Conservation (phyloP, 495 filamentous ascomycete species). For the Penicillium pulvis region DNA sequence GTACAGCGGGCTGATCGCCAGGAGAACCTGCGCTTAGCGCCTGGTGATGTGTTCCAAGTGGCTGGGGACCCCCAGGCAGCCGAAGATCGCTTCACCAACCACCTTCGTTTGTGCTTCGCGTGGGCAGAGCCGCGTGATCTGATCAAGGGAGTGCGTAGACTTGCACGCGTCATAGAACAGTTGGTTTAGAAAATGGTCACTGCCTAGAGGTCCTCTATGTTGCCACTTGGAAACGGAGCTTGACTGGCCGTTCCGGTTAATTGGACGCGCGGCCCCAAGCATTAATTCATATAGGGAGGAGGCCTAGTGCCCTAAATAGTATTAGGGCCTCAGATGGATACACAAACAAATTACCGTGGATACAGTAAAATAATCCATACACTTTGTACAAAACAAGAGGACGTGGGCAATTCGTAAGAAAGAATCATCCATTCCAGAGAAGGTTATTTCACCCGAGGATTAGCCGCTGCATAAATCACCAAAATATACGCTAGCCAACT, state of each 20-base stretch:
- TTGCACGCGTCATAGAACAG: conserved; percentile 45
- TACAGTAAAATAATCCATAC: neutral
- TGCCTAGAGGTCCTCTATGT: neutral
- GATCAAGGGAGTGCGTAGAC: conserved; percentile 65
- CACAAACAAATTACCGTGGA: neutral
- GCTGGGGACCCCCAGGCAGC: conserved; percentile 48
- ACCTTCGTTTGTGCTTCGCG: conserved; percentile 70
- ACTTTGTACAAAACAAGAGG: neutral
- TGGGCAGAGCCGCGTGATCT: conserved; percentile 72
- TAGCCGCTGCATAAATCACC: too few species aligned
- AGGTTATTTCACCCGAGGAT: too few species aligned
- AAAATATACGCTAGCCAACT: too few species aligned
- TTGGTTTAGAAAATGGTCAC: conserved; percentile 5
- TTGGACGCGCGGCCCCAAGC: conserved; percentile 17
- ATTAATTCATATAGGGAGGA: neutral
- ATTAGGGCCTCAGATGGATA: neutral
- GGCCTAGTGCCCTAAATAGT: neutral
- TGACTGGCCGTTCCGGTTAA: conserved; percentile 15
- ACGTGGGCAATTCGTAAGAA: neutral
- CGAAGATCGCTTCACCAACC: conserved; percentile 49
- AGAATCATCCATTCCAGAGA: too few species aligned
- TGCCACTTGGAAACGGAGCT: neutral
- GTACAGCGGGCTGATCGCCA: conserved; percentile 53
- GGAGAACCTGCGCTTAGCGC: conserved; percentile 63
- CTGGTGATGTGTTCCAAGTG: conserved; percentile 69